Evolutionary conservation across 805 yeast genomes (phyloP), one percentile per base, ranked within the genome.

Genomic region (Yarrowia sp.): DNA sequence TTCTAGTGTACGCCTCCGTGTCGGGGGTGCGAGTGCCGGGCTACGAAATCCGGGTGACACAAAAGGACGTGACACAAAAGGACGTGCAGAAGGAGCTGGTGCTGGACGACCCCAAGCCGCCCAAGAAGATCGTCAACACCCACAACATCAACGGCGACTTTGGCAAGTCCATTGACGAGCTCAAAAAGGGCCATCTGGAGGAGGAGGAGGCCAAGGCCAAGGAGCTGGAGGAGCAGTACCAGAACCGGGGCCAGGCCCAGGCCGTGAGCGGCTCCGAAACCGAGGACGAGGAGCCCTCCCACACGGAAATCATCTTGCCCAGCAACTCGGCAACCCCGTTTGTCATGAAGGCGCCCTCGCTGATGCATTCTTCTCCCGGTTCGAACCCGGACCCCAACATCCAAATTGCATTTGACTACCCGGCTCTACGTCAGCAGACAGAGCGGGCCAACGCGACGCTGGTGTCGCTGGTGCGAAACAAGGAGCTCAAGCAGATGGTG

Each of bases 391-490:
- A 46, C 43, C 66, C 66, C 34, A 44, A 61, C 55, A 61, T 61
- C 17, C 52, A 61, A n/a, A 61, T 61, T 15, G 66, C 66, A 19
- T 61, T 46, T 38, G 66, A 61, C 24, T 61, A 61, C 38, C 66
- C 66, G 6, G 52, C 66, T 14, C 55, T 61, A 15, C 43, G 66
- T 15, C 55, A 19, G n/a, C 69, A 34, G 40, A 30, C 50, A 17
- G 61, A 61, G 15, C 70, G 73, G 5, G 75, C 70, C 42, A 87
- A 84, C 70, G 94, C 92, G 3, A 85, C 91, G 0, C 82, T 90
- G 72, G 84, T 89, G 71, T 86, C 91, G 2, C 79, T 91, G 42
- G 91, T 91, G 50, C 82, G 92, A 71, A 90, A 91, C 75, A 74
- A 79, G 12, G 95, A 91, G 69, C 77, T 90, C 3, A 84, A 82